Evolutionary conservation across 257 asterid species (phyloP), one percentile per base, ranked within the genome.

Genomic region (Nicotiana otophora): DNA sequence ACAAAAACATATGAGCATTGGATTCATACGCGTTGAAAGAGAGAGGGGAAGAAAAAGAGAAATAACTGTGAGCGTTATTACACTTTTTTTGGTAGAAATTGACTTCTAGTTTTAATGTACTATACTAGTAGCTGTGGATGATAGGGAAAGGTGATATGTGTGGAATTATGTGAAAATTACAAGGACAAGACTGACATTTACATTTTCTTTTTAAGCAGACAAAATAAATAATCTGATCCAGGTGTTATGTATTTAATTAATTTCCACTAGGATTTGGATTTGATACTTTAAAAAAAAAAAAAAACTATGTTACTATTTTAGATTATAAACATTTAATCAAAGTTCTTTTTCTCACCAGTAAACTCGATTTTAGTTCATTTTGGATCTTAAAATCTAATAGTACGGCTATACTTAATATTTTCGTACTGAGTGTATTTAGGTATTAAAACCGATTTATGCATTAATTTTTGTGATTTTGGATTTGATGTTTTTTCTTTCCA

Each of bases 1-100:
- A 86, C 84, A 83, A 87, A 78, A 80, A 74, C 62, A 72, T 81
- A 65, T 30, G 62, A 65, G 70, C 66, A 55, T 82, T 67, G 88
- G 85, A 83, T 69, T 82, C 31, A 83, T 85, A 61, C 30, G 74
- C 84, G 68, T 60, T 70, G 84, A 86, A 54, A 79, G 39, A 54
- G 48, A 83, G 82, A 69, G 64, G 60, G 30, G 16, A 8, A 9
- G 60, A 54, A 12, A 12, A 4, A 15, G 3, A 42, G 51, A 42
- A 8, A 42, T 42, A 42, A 42, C 51, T 42, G 51, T 4, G 17
- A 42, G 39, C 26, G 63, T 58, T 58, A 5, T 58, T 58, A 58
- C 36, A 10, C 1, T 23, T 46, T 61, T 46, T 72, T 23, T 19
- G 60, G 42, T 75, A 75, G 63, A 51, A 51, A 75, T 75, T 75